Base-by-base conservation (phyloP, 257 asterid genomes). In the Jacaranda copaia region DNA sequence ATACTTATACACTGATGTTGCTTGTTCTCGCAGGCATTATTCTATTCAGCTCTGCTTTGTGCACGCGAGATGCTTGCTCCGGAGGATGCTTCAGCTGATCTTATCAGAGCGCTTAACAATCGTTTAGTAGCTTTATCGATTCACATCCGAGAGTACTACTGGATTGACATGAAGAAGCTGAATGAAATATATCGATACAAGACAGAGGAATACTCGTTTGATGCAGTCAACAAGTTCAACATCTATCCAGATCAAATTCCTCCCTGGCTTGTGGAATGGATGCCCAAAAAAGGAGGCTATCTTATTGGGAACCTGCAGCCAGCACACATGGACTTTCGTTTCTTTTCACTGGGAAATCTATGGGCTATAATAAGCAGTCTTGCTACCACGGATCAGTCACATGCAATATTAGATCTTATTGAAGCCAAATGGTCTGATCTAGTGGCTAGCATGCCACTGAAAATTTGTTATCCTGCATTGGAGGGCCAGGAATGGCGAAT, bases 251-350 rank as follows among this genome's bases (percentile, higher is more conserved):
- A 92, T 78, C 97, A 92, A 79, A 92, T 92, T 74, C 90, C 97
- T 74, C 91, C 92, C 10, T 92, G 97, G 97, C 87, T 92, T 75
- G 92, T 92, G 69, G 96, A 88, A 2, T 92, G 97, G 96, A 90
- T 92, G 90, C 96, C 97, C 48, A 61, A 76, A 25, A 85, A 70
- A 80, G 96, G 96, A 25, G 97, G 97, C 68, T 92, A 83, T 74
- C 89, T 92, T 61, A 89, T 90, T 6, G 96, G 97, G 68, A 92
- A 92, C 79, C 73, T 92, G 79, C 96, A 92, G 87, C 97, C 96
- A 35, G 97, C 97, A 46, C 94, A 92, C 79, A 90, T 92, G 97
- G 96, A 90, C 84, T 92, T 92, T 62, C 90, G 97, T 51, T 90
- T 92, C 86, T 92, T 92, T 77, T 79, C 97, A 39, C 90, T 92